A percentile compares a stretch with the other conserved stretches of the same genome.
phyloP scores from a whole-genome alignment of 2,329 filamentous ascomycete species.

The Aspergillus aculeatus region DNA sequence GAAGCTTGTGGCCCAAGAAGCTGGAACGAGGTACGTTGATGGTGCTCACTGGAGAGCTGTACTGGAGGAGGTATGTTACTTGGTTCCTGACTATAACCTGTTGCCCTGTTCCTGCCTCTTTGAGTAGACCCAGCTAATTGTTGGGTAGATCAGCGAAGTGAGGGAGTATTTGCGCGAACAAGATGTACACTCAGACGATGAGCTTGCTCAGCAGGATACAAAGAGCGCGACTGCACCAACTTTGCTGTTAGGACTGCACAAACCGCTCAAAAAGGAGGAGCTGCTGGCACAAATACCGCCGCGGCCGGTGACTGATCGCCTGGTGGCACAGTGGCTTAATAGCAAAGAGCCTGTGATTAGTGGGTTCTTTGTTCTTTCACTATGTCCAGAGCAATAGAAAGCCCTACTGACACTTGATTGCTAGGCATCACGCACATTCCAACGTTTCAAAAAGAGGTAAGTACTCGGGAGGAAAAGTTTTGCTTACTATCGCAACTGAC shows the following conservation, averaged over 20 bases:
- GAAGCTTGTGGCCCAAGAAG: conserved; percentile 31
- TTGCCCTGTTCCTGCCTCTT: too few species aligned
- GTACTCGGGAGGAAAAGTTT: background rate
- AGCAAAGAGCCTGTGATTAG: conserved; percentile 32
- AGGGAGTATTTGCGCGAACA: conserved; percentile 30
- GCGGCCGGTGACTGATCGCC: conserved; percentile 31
- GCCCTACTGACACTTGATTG: background rate
- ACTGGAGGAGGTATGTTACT: conserved; percentile 34
- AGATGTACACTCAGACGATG: conserved; percentile 25
- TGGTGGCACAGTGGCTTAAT: conserved; percentile 36
- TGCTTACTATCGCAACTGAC: background rate
- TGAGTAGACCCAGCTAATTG: background rate
- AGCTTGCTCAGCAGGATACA: conserved; percentile 20
- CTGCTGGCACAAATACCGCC: conserved; percentile 33
- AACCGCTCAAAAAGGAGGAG: conserved; percentile 30
- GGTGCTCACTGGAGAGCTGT: conserved; percentile 39
- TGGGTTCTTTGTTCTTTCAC: conserved; percentile 13
- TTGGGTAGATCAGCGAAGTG: conserved; percentile 33
- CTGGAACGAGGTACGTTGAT: conserved; percentile 37
- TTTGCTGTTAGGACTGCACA: conserved; percentile 29
- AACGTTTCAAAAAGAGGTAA: conserved; percentile 33
- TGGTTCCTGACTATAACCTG: background rate
- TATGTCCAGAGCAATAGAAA: background rate
- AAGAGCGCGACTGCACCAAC: conserved; percentile 24
- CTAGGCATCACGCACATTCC: conserved; percentile 32